These are phyloP conservation scores for Nemophila menziesii DNA, from an alignment of 257 asterid species.

Conservation along the genomic window DNA sequence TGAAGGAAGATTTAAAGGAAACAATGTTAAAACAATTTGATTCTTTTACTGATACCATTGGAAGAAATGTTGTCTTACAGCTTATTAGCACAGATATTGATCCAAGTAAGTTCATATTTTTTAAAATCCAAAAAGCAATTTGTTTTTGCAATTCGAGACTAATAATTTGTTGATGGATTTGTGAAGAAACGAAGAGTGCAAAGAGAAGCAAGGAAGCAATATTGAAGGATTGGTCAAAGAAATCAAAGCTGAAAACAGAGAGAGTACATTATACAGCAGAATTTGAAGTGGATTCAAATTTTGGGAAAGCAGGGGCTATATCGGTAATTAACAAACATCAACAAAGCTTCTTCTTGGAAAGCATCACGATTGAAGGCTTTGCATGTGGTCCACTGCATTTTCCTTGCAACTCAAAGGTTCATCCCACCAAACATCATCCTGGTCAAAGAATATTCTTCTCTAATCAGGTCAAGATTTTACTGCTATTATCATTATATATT, in stretches of 20 bases:
- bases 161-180: background rate
- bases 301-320: constrained; percentile 85
- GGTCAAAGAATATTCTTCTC: constrained; percentile 71
- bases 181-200: constrained; percentile 54
- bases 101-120: constrained; percentile 45
- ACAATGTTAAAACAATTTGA: constrained; percentile 62
- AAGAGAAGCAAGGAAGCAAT: constrained; percentile 62
- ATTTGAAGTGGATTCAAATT: constrained; percentile 63
- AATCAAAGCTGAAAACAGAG: constrained; percentile 42
- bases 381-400: constrained; percentile 85
- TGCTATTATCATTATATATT: background rate
- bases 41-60: constrained; percentile 68
- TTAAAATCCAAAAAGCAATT: background rate
- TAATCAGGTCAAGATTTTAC: constrained; percentile 62
- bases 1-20: constrained; percentile 69
- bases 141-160: background rate
- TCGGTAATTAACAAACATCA: constrained; percentile 74
- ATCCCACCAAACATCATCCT: constrained; percentile 61
- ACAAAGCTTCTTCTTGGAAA: constrained; percentile 74
- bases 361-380: constrained; percentile 81
- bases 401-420: constrained; percentile 93
- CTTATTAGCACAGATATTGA: constrained; percentile 68
- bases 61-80: constrained; percentile 69
- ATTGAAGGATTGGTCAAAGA: constrained; percentile 81
- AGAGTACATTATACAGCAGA: constrained; percentile 80